Conservation (phyloP, 805 yeast genomes). For the Starmera dryadoides region DNA sequence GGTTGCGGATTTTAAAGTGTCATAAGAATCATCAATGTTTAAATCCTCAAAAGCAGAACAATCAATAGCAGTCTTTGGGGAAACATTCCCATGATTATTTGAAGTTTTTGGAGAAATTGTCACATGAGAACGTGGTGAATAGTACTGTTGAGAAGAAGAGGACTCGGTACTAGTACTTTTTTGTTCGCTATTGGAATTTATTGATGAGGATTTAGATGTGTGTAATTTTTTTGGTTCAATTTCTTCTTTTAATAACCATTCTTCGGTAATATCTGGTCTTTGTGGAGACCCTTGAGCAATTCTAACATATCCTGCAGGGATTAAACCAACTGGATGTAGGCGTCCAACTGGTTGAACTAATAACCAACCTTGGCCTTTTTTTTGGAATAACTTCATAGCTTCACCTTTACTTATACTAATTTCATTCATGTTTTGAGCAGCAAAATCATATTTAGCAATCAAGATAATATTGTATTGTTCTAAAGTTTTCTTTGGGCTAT, state of each 20-base stretch:
- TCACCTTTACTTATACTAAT: constrained; percentile 42
- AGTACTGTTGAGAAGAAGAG: no score
- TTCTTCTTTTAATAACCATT: constrained; percentile 12
- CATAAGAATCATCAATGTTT: not conserved
- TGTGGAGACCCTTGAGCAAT: constrained; percentile 13
- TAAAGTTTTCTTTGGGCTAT: not conserved
- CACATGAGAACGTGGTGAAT: no score
- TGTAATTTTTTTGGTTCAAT: no score
- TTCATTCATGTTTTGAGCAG: constrained; percentile 37
- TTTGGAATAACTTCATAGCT: constrained; percentile 39
- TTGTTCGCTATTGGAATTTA: no score
- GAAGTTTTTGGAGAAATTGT: no score
- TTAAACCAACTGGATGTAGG: constrained; percentile 37
- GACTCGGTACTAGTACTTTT: no score
- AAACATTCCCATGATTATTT: no score
- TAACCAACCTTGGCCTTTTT: constrained; percentile 47
- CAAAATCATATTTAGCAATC: constrained; percentile 38
- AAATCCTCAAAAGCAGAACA: not conserved
- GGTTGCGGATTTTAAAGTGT: not conserved
- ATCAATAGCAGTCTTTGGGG: not conserved
- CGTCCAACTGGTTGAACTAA: constrained; percentile 47
- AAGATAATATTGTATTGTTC: constrained; percentile 22
- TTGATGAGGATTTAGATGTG: no score
- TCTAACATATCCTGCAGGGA: constrained; percentile 43
- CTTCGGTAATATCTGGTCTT: not conserved